Evolutionary conservation across 2,329 filamentous ascomycete genomes (phyloP), one percentile per base, ranked within the genome.

Genomic region (Calonectria henricotiae): DNA sequence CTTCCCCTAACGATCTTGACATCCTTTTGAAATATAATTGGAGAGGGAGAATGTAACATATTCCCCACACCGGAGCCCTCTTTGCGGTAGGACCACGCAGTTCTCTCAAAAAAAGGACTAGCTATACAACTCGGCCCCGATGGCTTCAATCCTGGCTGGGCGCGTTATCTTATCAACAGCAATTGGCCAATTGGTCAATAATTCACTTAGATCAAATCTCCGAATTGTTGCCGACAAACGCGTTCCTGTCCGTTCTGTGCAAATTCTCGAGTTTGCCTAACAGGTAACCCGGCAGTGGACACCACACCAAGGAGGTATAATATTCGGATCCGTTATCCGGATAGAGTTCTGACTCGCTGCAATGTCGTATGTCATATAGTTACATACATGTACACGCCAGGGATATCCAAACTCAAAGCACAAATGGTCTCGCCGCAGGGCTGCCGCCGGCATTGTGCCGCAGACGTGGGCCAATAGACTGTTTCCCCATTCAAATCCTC

Each of bases 311-410:
- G 15, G 12, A 12, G n/a, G 39, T 55, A 32, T 17, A 17, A 17
- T 30, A 12, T 23, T 55, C 51, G 51, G 32, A 6, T 25, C 15
- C 51, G 35, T 20, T 17, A 39, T 39, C 35, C 51, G 11, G 13
- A 39, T 58, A 58, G 15, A 58, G 51, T 58, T 58, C 51, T 58
- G 20, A 58, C 51, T 37, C 37, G 51, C 51, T 23, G 51, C 35
- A 15, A 39, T 58, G 51, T 58, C 51, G 51, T 58, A 58, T 39
- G 51, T 58, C 51, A 55, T 39, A 37, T 23, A 55, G 51, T 55
- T 55, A 23, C 20, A 37, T 7, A 43, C 41, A 46, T 46, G 43
- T 11, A n/a, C 43, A 7, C 12, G 11, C n/a, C 43, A 23, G 43
- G 43, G 43, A 46, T 12, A 12, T 7, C 20, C 43, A 23, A 46